Evolutionary conservation across 345 rosid species (phyloP).

Genomic region (Hibiscus syriacus): DNA sequence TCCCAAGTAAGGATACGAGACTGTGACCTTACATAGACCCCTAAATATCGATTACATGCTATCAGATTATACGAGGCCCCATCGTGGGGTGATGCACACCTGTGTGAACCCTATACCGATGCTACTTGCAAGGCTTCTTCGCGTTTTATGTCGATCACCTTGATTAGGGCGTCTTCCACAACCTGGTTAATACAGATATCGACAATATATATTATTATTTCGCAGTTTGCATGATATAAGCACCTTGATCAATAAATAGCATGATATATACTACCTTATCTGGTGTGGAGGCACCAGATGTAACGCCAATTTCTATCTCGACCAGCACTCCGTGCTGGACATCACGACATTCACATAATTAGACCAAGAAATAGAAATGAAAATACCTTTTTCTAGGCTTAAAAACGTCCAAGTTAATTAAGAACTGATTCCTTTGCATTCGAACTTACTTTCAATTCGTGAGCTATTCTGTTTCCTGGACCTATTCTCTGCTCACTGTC

Average conservation of each 20-base stretch:
- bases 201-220: neutral
- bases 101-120: conserved; percentile 14
- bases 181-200: conserved; percentile 30
- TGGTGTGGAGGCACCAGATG: conserved; percentile 97
- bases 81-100: neutral
- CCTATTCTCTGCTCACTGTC: conserved; percentile 86
- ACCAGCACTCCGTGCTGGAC: conserved; percentile 84
- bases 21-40: neutral
- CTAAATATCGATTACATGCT: no score
- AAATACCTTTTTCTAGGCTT: neutral
- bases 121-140: conserved; percentile 61
- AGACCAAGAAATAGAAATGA: neutral
- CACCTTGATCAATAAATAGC: no score
- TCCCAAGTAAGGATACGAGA: neutral
- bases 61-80: neutral
- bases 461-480: conserved; percentile 86
- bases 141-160: conserved; percentile 68
- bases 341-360: neutral
- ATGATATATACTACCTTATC: conserved; percentile 57
- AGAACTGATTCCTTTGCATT: neutral
- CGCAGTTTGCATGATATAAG: neutral
- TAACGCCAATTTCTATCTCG: conserved; percentile 84
- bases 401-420: neutral
- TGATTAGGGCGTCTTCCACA: conserved; percentile 67
- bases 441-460: conserved; percentile 58